Evolutionary conservation across 176 grass and related monocot genomes (phyloP).

Genomic region (Juncus inflexus): DNA sequence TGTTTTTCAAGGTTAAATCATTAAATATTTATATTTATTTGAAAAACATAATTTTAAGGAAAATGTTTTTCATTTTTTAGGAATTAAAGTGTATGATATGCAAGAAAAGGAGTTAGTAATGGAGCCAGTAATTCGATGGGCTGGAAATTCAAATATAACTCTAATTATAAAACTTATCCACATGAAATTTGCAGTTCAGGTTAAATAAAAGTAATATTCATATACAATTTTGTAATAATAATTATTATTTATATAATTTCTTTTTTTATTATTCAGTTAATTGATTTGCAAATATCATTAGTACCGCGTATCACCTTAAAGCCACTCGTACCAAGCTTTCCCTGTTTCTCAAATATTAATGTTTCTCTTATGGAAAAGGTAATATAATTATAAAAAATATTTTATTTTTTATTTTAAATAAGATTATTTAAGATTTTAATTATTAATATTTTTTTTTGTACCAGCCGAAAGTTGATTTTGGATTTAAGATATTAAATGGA

Average conservation of each 20-base stretch:
- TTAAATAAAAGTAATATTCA: conserved; percentile 24
- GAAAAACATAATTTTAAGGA: background rate
- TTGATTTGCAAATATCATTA: conserved; percentile 62
- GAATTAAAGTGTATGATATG: conserved; percentile 82
- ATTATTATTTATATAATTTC: background rate
- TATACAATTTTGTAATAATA: conserved; percentile 11
- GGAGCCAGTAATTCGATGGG: conserved; percentile 90
- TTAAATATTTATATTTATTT: conserved; percentile 2
- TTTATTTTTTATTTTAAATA: background rate
- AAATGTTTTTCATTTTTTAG: conserved; percentile 27
- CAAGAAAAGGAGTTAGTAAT: conserved; percentile 83
- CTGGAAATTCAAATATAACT: conserved; percentile 55
- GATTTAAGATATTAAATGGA: conserved; percentile 78
- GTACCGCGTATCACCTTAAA: conserved; percentile 75
- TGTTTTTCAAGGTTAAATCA: conserved; percentile 53
- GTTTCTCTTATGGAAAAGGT: conserved; percentile 93
- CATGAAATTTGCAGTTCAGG: conserved; percentile 55
- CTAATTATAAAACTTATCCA: conserved; percentile 51
- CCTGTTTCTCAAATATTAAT: conserved; percentile 67
- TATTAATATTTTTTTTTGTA: conserved; percentile 15
- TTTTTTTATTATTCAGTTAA: conserved; percentile 50
- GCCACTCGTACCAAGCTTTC: conserved; percentile 93
- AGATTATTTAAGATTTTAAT: too few species aligned
- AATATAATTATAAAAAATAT: conserved; percentile 26
- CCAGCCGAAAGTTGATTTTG: conserved; percentile 77